Conservation (phyloP, 177 flowering plant species). For the Telopea speciosissima region DNA sequence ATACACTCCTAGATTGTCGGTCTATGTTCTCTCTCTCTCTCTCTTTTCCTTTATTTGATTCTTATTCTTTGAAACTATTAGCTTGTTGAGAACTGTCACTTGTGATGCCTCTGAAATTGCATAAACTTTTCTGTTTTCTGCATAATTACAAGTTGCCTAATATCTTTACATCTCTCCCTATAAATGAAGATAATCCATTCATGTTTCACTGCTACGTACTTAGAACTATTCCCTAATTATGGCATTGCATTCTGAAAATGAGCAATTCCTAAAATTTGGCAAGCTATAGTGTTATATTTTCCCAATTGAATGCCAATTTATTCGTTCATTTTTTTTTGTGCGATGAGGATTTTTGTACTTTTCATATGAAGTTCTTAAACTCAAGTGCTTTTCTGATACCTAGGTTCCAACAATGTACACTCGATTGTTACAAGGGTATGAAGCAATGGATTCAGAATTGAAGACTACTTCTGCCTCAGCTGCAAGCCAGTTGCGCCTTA, state of each 20-base stretch:
- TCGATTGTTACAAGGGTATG: slow-evolving; percentile 89
- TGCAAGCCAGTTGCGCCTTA: slow-evolving; percentile 81
- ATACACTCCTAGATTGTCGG: no score
- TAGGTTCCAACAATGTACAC: slow-evolving; percentile 99
- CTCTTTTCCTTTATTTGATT: no score
- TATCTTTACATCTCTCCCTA: no score
- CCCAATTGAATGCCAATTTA: not conserved
- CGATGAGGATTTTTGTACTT: not conserved
- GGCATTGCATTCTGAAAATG: not conserved
- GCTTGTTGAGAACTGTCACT: no score
- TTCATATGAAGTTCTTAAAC: not conserved
- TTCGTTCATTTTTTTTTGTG: not conserved
- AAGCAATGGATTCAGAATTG: slow-evolving; percentile 72
- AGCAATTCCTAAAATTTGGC: not conserved
- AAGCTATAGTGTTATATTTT: not conserved
- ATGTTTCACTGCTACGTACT: not conserved
- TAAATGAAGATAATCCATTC: not conserved
- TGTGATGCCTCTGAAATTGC: no score
- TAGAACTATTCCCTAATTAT: not conserved
- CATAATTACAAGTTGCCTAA: no score
- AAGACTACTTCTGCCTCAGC: slow-evolving; percentile 73
- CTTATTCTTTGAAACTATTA: no score
- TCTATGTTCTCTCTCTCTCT: no score
- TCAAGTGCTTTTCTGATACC: slow-evolving; percentile 10
- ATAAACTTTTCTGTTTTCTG: no score